A percentile compares a stretch with the other conserved stretches of the same genome.
Evolutionary conservation across 1,139 yeast genomes (phyloP).

Genomic region (Meyerozyma carpophila): DNA sequence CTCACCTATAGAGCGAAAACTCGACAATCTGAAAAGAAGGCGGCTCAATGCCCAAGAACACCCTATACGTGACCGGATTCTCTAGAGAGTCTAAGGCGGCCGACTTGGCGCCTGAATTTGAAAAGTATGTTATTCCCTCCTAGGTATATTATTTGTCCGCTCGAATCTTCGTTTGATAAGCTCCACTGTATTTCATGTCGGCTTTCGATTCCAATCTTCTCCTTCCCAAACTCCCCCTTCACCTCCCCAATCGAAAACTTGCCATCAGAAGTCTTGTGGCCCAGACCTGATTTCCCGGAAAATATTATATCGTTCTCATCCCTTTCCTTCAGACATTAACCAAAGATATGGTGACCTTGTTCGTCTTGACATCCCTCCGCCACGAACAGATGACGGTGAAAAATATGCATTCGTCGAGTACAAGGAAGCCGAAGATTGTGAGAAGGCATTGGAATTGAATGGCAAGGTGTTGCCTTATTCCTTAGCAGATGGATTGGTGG

Average conservation of each 20-base stretch:
- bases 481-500: constrained; percentile 37
- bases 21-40: background rate
- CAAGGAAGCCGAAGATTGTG: constrained; percentile 55
- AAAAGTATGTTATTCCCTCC: constrained; percentile 44
- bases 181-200: constrained; percentile 5
- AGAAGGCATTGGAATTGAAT: constrained; percentile 52
- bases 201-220: constrained; percentile 5
- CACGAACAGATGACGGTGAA: constrained; percentile 57
- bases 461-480: constrained; percentile 40
- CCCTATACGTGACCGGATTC: constrained; percentile 62
- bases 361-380: constrained; percentile 68
- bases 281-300: constrained; percentile 5
- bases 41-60: constrained; percentile 44
- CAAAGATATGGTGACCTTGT: constrained; percentile 56
- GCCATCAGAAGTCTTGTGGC: constrained; percentile 1
- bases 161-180: constrained; percentile 1
- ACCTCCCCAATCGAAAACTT: constrained; percentile 2
- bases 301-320: constrained; percentile 3
- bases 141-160: background rate
- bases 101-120: constrained; percentile 64
- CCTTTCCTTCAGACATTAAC: constrained; percentile 3
- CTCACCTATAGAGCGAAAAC: background rate
- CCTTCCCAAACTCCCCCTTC: constrained; percentile 2
- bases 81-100: constrained; percentile 55
- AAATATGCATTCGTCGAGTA: constrained; percentile 74